These are phyloP conservation scores for Fusarium heterosporum DNA, from an alignment of 2,329 filamentous ascomycete genomes.

Conservation along the genomic window DNA sequence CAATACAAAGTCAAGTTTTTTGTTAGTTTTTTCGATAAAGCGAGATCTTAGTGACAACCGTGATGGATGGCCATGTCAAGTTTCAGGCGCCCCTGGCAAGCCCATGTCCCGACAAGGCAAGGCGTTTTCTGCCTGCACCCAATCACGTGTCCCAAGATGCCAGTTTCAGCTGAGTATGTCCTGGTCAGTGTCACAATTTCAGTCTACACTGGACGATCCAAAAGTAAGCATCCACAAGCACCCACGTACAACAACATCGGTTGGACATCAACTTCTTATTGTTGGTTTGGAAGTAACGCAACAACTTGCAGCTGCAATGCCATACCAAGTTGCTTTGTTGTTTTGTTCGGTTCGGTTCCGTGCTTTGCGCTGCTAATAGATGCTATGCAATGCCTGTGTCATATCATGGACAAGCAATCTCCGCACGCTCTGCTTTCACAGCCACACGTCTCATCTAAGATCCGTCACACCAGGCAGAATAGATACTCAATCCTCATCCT, in stretches of 20 bases:
- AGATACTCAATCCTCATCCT: not conserved
- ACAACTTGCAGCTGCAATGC: slow-evolving; percentile 13
- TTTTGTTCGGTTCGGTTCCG: slow-evolving; percentile 5
- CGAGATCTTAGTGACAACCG: slow-evolving; percentile 31
- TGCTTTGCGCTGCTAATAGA: not conserved
- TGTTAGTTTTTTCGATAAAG: slow-evolving; percentile 27
- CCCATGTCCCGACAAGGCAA: slow-evolving; percentile 32
- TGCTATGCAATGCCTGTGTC: not conserved
- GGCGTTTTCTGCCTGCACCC: slow-evolving; percentile 15
- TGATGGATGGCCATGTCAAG: slow-evolving; percentile 23
- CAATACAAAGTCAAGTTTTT: slow-evolving; percentile 16
- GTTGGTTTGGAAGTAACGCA: not conserved
- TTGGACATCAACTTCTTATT: slow-evolving; percentile 9
- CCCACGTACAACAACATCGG: slow-evolving; percentile 9
- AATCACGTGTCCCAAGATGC: slow-evolving; percentile 33
- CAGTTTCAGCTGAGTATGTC: slow-evolving; percentile 43
- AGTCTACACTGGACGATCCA: slow-evolving; percentile 23
- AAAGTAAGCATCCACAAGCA: not conserved
- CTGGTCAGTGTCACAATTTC: slow-evolving; percentile 32
- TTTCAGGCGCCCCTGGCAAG: slow-evolving; percentile 39
- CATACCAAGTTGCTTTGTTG: slow-evolving; percentile 7
- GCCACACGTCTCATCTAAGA: slow-evolving; percentile 4
- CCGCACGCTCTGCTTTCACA: slow-evolving; percentile 9
- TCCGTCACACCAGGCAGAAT: not conserved
- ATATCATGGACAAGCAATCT: slow-evolving; percentile 3